Percentiles rank a stretch among this genome's conserved stretches.
Evolutionary conservation across 2,329 filamentous ascomycete species (phyloP).

Genomic region (Huntiella savannae): DNA sequence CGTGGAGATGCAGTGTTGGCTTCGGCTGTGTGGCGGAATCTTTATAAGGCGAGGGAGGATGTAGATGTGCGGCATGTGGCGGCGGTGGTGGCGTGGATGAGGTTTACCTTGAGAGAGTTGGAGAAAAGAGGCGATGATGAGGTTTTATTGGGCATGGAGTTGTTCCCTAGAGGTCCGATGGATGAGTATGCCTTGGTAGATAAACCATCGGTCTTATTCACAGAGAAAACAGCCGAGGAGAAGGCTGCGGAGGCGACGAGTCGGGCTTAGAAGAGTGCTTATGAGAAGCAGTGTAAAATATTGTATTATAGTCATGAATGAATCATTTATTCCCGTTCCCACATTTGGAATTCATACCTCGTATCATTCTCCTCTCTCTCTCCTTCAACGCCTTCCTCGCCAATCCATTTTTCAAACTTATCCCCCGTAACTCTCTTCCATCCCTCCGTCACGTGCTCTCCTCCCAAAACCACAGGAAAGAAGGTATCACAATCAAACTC

Average conservation of each 20-base stretch:
- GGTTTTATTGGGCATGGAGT: slow-evolving; percentile 20
- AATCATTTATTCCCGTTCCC: slow-evolving; percentile 21
- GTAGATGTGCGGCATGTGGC: slow-evolving; percentile 31
- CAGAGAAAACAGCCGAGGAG: slow-evolving; percentile 7
- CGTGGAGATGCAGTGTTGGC: slow-evolving; percentile 62
- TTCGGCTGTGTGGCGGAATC: slow-evolving; percentile 77
- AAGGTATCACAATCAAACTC: slow-evolving; percentile 63
- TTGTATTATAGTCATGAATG: slow-evolving; percentile 6
- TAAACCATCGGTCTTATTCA: slow-evolving; percentile 4
- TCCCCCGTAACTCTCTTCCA: slow-evolving; percentile 36
- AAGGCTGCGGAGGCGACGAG: not conserved
- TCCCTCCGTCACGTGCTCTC: slow-evolving; percentile 16
- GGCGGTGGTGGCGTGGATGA: slow-evolving; percentile 38
- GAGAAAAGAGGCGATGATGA: slow-evolving; percentile 30
- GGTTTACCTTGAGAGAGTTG: slow-evolving; percentile 26
- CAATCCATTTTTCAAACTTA: slow-evolving; percentile 43
- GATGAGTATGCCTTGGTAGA: slow-evolving; percentile 10
- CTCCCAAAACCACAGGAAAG: slow-evolving; percentile 42
- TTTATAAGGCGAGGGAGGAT: slow-evolving; percentile 53
- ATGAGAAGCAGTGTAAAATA: slow-evolving; percentile 1
- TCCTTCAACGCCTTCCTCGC: slow-evolving; percentile 39
- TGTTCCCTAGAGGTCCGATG: slow-evolving; percentile 23
- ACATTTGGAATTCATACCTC: slow-evolving; percentile 55
- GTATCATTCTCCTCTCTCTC: slow-evolving; percentile 43
- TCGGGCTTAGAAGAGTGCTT: not conserved